Evolutionary conservation across 108 stramenopile species (phyloP), one percentile per base, ranked within the genome.

Genomic region (Stephanodiscus minutulus): DNA sequence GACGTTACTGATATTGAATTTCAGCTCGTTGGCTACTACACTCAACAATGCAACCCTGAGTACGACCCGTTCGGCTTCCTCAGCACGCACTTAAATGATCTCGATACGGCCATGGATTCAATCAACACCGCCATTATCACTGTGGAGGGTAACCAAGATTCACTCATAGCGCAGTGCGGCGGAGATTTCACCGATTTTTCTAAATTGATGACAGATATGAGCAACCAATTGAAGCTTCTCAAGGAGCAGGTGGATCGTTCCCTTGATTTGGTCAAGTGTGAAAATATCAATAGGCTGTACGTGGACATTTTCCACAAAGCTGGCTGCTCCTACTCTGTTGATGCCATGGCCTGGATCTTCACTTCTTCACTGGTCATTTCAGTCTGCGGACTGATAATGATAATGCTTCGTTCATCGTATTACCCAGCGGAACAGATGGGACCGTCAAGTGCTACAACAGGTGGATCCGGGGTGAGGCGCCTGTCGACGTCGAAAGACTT

Each of bases 271-370:
- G 46, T 81, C 35, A 61, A 76, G 61, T 81, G 80, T 52, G 48
- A 53, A 43, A 76, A 76, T 52, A 66, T 82, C 24, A 82, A 82
- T 41, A 9, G 62, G 8, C 12, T 82, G 27, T 82, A 82, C 49
- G 81, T 82, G 22, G 77, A 77, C 39, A 73, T 71, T 18, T 35
- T 82, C 24, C 81, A 82, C 47, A 63, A 82, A 12, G 81, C 81
- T 27, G 70, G 70, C 49, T 82, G 81, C 56, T 77, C 75, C 4
- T 74, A 82, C 62, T 66, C 76, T 7, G 80, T 74, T 24, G 44
- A 59, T 46, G 74, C 66, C 37, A 44, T 81, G 39, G 72, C 74
- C 15, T 81, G 80, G 80, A 74, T 81, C 28, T 76, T 81, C 36
- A 69, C 73, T 33, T 64, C 68, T 7, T 50, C 75, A 10, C 71